Evolutionary conservation across 148 eudicot species (phyloP).

Genomic region (Vaccinium corymbosum): DNA sequence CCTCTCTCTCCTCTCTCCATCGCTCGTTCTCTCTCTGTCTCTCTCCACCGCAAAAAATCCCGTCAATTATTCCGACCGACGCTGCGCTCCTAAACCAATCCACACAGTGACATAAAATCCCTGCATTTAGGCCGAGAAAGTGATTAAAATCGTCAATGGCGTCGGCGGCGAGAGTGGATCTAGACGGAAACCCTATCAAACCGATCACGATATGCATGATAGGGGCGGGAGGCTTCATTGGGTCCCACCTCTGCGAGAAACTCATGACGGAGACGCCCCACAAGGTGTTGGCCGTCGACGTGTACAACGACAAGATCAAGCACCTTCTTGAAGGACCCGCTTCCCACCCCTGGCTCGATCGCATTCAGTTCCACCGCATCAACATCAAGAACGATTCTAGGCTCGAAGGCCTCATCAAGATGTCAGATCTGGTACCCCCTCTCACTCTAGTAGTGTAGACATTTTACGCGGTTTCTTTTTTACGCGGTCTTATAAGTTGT

Average conservation of each 20-base stretch:
- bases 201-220: constrained; percentile 90
- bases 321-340: constrained; percentile 70
- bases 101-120: not conserved
- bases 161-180: constrained; percentile 65
- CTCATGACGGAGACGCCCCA: constrained; percentile 78
- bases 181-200: constrained; percentile 72
- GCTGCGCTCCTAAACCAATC: not conserved
- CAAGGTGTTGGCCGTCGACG: constrained; percentile 84
- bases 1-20: not conserved
- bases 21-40: not conserved
- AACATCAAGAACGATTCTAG: constrained; percentile 93
- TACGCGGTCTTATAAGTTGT: not conserved
- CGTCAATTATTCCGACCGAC: not conserved
- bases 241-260: constrained; percentile 94
- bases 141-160: constrained; percentile 22
- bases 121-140: not conserved
- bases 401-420: constrained; percentile 93
- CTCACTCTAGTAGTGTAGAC: not conserved
- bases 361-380: constrained; percentile 84
- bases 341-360: constrained; percentile 50
- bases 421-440: constrained; percentile 74
- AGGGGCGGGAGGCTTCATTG: constrained; percentile 97
- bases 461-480: not conserved
- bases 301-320: constrained; percentile 91
- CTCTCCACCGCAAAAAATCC: not conserved